phyloP scores from a whole-genome alignment of 179 eudicot genomes.

The Silene vulgaris region DNA sequence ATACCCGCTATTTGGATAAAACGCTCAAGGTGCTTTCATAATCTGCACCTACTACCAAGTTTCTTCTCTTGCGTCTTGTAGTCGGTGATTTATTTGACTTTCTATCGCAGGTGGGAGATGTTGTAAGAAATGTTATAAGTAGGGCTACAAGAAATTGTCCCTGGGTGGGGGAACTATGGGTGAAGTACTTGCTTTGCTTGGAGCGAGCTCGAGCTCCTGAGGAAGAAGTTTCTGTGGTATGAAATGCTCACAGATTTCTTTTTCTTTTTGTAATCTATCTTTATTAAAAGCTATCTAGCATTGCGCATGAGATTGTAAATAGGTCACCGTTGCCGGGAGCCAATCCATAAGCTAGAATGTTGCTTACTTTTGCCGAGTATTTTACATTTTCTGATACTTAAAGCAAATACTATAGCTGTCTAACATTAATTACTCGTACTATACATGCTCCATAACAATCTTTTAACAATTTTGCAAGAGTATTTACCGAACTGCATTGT shows the following conservation, averaged over 20 bases:
- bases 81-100: slow-evolving; percentile 19
- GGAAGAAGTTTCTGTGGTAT: slow-evolving; percentile 67
- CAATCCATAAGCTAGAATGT: not conserved
- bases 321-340: not conserved
- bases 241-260: slow-evolving; percentile 15
- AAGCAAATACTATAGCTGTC: no score
- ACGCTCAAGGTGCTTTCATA: slow-evolving; percentile 60
- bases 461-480: not conserved
- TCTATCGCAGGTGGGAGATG: slow-evolving; percentile 52
- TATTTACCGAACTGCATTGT: not conserved
- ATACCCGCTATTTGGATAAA: slow-evolving; percentile 74
- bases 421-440: not conserved
- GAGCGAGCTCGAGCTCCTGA: slow-evolving; percentile 75
- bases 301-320: slow-evolving; percentile 10
- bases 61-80: slow-evolving; percentile 15
- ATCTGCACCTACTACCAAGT: not conserved
- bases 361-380: not conserved
- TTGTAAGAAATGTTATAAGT: slow-evolving; percentile 41
- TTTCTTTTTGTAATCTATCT: not conserved
- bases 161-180: slow-evolving; percentile 94
- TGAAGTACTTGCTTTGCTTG: slow-evolving; percentile 68
- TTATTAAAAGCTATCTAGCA: not conserved
- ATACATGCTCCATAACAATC: not conserved
- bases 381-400: not conserved
- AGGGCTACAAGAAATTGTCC: slow-evolving; percentile 93